phyloP scores from a whole-genome alignment of 1,284 basidiomycete genomes.

The Marasmius tenuissimus region DNA sequence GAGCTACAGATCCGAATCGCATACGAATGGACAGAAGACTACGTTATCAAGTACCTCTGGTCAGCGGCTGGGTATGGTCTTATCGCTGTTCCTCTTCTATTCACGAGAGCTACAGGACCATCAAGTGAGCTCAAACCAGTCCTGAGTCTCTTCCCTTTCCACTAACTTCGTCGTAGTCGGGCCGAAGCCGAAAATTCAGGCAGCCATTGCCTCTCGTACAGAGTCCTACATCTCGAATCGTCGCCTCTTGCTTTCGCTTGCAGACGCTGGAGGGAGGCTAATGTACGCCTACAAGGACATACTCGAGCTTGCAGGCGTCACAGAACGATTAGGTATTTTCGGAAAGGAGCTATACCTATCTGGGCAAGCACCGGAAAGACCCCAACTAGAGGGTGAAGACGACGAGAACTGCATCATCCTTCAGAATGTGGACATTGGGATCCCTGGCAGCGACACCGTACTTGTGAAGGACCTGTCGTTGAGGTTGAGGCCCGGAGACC shows the following conservation, averaged over 20 bases:
- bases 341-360: conserved; percentile 85
- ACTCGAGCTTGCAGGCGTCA: conserved; percentile 91
- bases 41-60: conserved; percentile 94
- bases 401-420: conserved; percentile 15
- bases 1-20: conserved; percentile 69
- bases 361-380: neutral
- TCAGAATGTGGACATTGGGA: neutral
- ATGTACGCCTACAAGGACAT: conserved; percentile 94
- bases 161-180: neutral
- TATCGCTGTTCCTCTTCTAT: conserved; percentile 86
- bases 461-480: conserved; percentile 78
- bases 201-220: conserved; percentile 8
- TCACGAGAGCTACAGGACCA: conserved; percentile 39
- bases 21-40: conserved; percentile 92
- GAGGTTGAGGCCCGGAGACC: conserved; percentile 76
- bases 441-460: conserved; percentile 21
- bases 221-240: conserved; percentile 95
- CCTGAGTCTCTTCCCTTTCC: neutral
- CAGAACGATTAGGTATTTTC: conserved; percentile 86
- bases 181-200: neutral
- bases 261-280: conserved; percentile 91
- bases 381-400: conserved; percentile 10
- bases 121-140: neutral
- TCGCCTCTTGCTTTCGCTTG: conserved; percentile 88
- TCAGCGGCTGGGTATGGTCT: conserved; percentile 87